Conservation (phyloP, 2,329 filamentous ascomycete species). For the Colletotrichum scovillei region DNA sequence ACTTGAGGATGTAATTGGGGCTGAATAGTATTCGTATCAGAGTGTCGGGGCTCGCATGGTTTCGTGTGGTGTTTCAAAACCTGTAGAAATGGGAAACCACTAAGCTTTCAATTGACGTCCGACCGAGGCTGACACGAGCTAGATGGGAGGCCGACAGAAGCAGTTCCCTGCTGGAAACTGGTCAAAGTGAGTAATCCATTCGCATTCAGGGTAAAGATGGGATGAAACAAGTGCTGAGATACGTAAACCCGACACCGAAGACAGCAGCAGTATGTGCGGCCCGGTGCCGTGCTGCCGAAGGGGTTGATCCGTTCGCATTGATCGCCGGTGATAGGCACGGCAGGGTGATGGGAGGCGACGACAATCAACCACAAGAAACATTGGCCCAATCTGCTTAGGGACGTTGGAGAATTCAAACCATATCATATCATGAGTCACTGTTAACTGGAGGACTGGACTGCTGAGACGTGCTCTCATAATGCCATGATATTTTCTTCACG, state of each 20-base stretch:
- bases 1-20: neutral
- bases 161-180: neutral
- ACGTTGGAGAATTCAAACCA: neutral
- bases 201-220: neutral
- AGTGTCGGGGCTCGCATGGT: conserved; percentile 21
- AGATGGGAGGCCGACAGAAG: neutral
- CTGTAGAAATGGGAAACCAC: neutral
- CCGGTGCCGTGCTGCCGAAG: neutral
- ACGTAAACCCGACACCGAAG: neutral
- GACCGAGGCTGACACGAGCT: conserved; percentile 10
- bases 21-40: conserved; percentile 1
- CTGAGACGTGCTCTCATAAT: neutral
- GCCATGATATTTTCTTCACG: neutral
- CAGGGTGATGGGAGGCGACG: neutral
- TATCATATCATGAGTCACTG: neutral
- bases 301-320: neutral
- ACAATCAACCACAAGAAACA: neutral
- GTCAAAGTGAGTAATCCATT: neutral
- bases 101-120: neutral
- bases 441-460: neutral
- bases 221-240: neutral
- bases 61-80: conserved; percentile 23
- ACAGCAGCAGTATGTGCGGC: neutral
- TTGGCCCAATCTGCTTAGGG: neutral
- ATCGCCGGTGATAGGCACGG: neutral